Evolutionary conservation across 352 stramenopile species (phyloP).

Genomic region (Pythium dissotocum): DNA sequence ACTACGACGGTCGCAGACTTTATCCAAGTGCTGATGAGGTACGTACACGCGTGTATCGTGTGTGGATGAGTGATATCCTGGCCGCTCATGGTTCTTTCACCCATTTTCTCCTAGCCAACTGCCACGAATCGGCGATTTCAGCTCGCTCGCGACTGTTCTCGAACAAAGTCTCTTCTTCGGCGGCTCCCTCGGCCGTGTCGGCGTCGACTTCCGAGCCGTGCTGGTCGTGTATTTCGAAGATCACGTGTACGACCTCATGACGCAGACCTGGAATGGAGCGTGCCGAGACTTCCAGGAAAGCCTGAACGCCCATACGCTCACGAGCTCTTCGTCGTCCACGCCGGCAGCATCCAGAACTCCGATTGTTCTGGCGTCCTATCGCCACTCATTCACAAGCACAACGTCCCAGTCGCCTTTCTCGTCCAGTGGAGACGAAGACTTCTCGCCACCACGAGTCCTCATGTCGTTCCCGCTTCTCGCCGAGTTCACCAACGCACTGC

Average conservation of each 20-base stretch:
- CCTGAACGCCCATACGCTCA: constrained; percentile 45
- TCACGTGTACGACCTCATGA: constrained; percentile 71
- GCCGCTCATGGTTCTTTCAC: neutral
- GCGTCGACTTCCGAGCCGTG: constrained; percentile 81
- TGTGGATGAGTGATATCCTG: neutral
- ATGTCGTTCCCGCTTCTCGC: constrained; percentile 88
- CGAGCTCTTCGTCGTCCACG: constrained; percentile 23
- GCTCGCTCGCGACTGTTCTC: constrained; percentile 73
- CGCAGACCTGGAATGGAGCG: constrained; percentile 52
- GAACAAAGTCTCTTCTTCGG: constrained; percentile 88
- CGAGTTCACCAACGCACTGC: constrained; percentile 81
- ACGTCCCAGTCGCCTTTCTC: neutral
- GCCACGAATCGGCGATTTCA: constrained; percentile 85
- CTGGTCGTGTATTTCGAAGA: constrained; percentile 84
- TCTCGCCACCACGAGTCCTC: constrained; percentile 70
- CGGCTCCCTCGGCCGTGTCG: constrained; percentile 74
- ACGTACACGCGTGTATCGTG: constrained; percentile 3
- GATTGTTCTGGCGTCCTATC: constrained; percentile 73
- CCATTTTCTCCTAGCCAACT: constrained; percentile 50
- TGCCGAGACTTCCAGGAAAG: constrained; percentile 66
- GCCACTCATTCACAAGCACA: constrained; percentile 30
- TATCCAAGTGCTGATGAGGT: constrained; percentile 82
- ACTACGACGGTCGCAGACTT: constrained; percentile 80
- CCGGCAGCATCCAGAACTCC: constrained; percentile 49
- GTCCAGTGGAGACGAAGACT: constrained; percentile 39